A percentile compares a stretch with the other conserved stretches of the same genome.
These are phyloP conservation scores for Pichia sp. DNA, from an alignment of 1,139 yeast species.

Conservation along the genomic window DNA sequence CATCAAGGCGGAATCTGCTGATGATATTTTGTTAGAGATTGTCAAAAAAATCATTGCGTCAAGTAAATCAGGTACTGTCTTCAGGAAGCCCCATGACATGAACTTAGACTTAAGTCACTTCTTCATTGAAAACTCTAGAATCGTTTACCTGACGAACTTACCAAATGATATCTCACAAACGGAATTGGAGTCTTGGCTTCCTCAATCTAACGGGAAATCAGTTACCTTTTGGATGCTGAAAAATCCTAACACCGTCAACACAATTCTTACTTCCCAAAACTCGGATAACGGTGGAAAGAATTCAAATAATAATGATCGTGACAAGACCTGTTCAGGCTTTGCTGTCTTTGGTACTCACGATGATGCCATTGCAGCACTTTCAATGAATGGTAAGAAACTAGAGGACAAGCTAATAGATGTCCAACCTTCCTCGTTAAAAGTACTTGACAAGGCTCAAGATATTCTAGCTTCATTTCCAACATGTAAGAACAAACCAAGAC, in stretches of 20 bases:
- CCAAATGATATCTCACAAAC: constrained; percentile 86
- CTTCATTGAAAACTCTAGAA: constrained; percentile 64
- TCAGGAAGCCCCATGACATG: constrained; percentile 69
- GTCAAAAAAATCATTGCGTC: constrained; percentile 37
- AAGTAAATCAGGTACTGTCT: constrained; percentile 23
- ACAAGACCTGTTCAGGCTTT: constrained; percentile 51
- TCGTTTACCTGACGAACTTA: constrained; percentile 69
- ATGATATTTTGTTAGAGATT: constrained; percentile 31
- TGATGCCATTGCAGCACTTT: constrained; percentile 71
- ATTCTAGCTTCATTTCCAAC: constrained; percentile 81
- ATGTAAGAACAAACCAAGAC: constrained; percentile 84
- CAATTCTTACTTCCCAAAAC: constrained; percentile 1
- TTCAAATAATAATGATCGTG: too few species aligned
- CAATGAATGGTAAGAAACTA: constrained; percentile 72
- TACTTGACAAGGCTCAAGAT: constrained; percentile 76
- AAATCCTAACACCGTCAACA: constrained; percentile 31
- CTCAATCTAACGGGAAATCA: constrained; percentile 80
- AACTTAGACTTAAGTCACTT: constrained; percentile 65
- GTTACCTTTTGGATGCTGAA: constrained; percentile 86
- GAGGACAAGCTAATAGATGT: constrained; percentile 76
- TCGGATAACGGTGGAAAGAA: too few species aligned
- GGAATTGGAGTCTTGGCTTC: constrained; percentile 87
- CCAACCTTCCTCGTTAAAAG: constrained; percentile 74
- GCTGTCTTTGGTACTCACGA: constrained; percentile 81
- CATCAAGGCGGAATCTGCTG: constrained; percentile 24